phyloP scores from a whole-genome alignment of 2,329 filamentous ascomycete genomes.

The Ascochyta fabae region DNA sequence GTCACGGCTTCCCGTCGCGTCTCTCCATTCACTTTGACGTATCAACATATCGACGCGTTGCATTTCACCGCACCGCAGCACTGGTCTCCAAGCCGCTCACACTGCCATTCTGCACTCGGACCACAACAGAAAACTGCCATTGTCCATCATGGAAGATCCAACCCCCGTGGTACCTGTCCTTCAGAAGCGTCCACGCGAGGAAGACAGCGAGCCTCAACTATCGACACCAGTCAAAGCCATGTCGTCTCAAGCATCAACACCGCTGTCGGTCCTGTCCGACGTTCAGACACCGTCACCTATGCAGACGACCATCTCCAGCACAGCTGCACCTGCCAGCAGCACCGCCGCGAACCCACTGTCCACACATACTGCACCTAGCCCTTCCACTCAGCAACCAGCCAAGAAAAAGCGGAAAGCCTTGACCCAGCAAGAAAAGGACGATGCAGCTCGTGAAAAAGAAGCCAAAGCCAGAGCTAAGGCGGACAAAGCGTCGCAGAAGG shows the following conservation, averaged over 20 bases:
- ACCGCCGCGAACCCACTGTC: conserved; percentile 16
- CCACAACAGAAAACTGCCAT: not conserved
- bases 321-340: conserved; percentile 25
- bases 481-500: conserved; percentile 45
- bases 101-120: not conserved
- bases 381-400: conserved; percentile 39
- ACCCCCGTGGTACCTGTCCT: conserved; percentile 23
- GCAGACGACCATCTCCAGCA: conserved; percentile 16
- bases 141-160: conserved; percentile 39
- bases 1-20: conserved; percentile 25
- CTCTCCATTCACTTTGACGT: not conserved
- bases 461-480: conserved; percentile 46
- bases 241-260: conserved; percentile 38
- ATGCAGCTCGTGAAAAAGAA: conserved; percentile 48
- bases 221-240: conserved; percentile 39
- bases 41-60: not conserved
- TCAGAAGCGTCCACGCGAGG: conserved; percentile 46
- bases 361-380: conserved; percentile 1
- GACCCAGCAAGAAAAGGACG: conserved; percentile 53
- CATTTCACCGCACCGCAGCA: not conserved
- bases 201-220: conserved; percentile 31
- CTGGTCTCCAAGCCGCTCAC: not conserved
- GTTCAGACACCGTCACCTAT: conserved; percentile 43
- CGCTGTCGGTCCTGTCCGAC: conserved; percentile 41
- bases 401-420: conserved; percentile 56